Percentiles rank a stretch among this genome's conserved stretches.
These are phyloP conservation scores for Margaritispora aquatica DNA, from an alignment of 495 filamentous ascomycete species.

Conservation along the genomic window DNA sequence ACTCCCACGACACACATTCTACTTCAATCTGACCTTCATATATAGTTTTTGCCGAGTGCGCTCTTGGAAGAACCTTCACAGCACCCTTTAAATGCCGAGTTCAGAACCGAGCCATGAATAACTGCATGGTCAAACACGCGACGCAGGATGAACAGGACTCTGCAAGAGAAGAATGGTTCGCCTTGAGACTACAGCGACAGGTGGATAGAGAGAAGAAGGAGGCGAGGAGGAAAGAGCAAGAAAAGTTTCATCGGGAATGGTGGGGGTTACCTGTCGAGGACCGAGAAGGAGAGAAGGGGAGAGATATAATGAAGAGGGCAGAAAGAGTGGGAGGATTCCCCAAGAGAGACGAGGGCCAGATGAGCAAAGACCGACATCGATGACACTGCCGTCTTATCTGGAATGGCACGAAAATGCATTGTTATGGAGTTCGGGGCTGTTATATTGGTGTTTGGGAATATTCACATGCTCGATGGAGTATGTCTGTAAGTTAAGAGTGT, in stretches of 20 bases:
- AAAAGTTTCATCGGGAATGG: constrained; percentile 54
- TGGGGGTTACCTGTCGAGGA: constrained; percentile 49
- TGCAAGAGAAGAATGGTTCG: constrained; percentile 93
- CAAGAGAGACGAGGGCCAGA: constrained; percentile 21
- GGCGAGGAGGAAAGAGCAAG: constrained; percentile 45
- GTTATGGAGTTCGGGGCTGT: constrained; percentile 9
- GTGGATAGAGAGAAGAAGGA: constrained; percentile 56
- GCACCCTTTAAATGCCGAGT: constrained; percentile 78
- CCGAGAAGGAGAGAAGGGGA: constrained; percentile 30
- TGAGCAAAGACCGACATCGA: constrained; percentile 25
- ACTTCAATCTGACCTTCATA: background rate
- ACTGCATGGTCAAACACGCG: constrained; percentile 82
- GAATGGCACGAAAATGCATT: constrained; percentile 1
- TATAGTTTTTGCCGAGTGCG: constrained; percentile 70
- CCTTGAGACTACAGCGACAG: constrained; percentile 57
- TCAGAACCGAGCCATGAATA: constrained; percentile 80
- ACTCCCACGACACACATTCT: constrained; percentile 1
- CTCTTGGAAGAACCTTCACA: constrained; percentile 73
- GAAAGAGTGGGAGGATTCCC: constrained; percentile 26
- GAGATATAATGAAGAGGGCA: constrained; percentile 21
- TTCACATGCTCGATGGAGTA: background rate
- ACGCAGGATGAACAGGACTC: constrained; percentile 79
- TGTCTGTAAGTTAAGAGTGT: background rate
- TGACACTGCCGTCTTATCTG: constrained; percentile 6
- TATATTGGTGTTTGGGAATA: constrained; percentile 9